phyloP scores from a whole-genome alignment of 2,329 filamentous ascomycete genomes.

The Fusarium multiceps region DNA sequence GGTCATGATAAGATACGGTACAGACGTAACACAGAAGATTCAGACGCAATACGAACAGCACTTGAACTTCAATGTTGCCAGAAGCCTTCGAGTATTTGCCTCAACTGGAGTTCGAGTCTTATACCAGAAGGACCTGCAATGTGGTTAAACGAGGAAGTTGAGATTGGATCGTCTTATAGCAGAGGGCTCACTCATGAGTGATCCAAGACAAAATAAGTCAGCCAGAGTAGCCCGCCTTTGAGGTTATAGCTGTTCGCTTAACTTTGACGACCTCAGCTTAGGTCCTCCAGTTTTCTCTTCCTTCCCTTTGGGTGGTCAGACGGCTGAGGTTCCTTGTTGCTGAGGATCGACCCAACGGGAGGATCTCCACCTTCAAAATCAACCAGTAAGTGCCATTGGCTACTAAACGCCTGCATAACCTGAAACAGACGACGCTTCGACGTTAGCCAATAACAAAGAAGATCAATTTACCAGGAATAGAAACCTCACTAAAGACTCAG shows the following conservation, averaged over 20 bases:
- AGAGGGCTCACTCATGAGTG: neutral
- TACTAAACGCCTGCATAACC: slow-evolving; percentile 49
- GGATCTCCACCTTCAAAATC: slow-evolving; percentile 25
- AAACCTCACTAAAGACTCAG: slow-evolving; percentile 20
- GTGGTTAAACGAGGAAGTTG: neutral
- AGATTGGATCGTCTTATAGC: neutral
- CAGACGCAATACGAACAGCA: neutral
- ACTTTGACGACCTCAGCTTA: neutral
- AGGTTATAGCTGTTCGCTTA: neutral
- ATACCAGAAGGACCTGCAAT: neutral
- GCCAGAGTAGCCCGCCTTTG: neutral
- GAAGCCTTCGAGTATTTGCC: neutral
- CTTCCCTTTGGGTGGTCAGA: slow-evolving; percentile 21
- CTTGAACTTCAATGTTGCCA: neutral
- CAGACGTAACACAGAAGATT: neutral
- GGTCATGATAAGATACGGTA: neutral
- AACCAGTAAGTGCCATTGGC: slow-evolving; percentile 42
- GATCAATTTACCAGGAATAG: slow-evolving; percentile 42
- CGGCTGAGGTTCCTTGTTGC: slow-evolving; percentile 18
- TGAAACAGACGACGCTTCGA: slow-evolving; percentile 51
- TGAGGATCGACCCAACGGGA: slow-evolving; percentile 5
- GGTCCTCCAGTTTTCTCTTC: neutral
- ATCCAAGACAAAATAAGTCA: neutral
- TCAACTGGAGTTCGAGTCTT: neutral
- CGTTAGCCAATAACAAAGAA: slow-evolving; percentile 41